Evolutionary conservation across 1,284 basidiomycete genomes (phyloP).

Genomic region (Rhodotorula sp.): DNA sequence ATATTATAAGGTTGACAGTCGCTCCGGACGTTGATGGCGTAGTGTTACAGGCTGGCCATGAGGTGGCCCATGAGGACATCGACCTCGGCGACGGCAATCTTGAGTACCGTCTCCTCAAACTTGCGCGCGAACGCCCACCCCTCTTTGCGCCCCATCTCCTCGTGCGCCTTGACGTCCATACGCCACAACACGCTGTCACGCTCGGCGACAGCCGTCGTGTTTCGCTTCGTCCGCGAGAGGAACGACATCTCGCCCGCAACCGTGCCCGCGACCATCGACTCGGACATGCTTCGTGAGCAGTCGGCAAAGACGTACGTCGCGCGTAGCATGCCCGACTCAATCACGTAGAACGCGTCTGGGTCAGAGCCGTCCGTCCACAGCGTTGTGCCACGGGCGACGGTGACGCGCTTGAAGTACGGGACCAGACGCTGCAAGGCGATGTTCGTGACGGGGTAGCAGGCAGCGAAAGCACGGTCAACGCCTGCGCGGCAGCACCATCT

Average conservation of each 20-base stretch:
- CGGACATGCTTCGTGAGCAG: constrained; percentile 64
- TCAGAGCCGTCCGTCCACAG: constrained; percentile 74
- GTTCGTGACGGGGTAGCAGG: constrained; percentile 29
- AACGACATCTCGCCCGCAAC: constrained; percentile 84
- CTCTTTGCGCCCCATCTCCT: constrained; percentile 54
- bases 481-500: not conserved
- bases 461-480: not conserved
- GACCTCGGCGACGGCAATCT: constrained; percentile 35
- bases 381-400: constrained; percentile 60
- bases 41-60: constrained; percentile 12
- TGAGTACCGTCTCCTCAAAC: constrained; percentile 37
- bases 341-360: constrained; percentile 75
- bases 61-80: constrained; percentile 37
- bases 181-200: constrained; percentile 75
- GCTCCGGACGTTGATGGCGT: too few relatives aligned
- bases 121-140: constrained; percentile 34
- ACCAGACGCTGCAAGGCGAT: constrained; percentile 57
- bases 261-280: constrained; percentile 80
- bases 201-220: constrained; percentile 82
- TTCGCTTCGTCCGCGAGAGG: constrained; percentile 70
- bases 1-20: too few relatives aligned
- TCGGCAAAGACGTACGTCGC: constrained; percentile 61
- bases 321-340: constrained; percentile 76
- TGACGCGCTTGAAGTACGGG: constrained; percentile 68
- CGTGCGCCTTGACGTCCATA: constrained; percentile 61